phyloP scores from a whole-genome alignment of 441 rosid genomes.

The Euphorbia corollata region DNA sequence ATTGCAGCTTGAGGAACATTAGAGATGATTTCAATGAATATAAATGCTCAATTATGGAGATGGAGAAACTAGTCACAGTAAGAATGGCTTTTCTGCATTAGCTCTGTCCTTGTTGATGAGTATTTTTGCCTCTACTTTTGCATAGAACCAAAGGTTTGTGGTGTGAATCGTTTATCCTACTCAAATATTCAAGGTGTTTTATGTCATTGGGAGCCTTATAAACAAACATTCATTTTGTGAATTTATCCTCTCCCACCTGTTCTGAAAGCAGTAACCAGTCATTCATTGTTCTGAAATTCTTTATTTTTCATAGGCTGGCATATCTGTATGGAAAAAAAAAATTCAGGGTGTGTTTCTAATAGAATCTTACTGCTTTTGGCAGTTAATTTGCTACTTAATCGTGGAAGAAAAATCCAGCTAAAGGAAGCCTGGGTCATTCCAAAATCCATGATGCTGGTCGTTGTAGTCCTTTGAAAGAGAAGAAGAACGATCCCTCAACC shows the following conservation, averaged over 20 bases:
- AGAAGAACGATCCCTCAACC: conserved; percentile 21
- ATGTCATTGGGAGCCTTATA: conserved; percentile 45
- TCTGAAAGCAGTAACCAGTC: no score
- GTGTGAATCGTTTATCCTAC: conserved; percentile 42
- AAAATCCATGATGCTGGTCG: conserved; percentile 9
- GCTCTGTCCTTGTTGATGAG: conserved; percentile 36
- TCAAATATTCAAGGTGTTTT: conserved; percentile 40
- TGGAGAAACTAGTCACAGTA: conserved; percentile 18
- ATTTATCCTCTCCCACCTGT: conserved; percentile 36
- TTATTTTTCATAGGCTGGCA: conserved; percentile 3
- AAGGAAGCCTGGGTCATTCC: conserved; percentile 23
- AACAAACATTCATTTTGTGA: conserved; percentile 46
- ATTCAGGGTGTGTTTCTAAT: conserved; percentile 11
- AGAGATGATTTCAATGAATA: conserved; percentile 17
- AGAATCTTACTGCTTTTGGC: conserved; percentile 20
- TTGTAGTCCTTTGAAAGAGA: conserved; percentile 13
- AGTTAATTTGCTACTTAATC: conserved; percentile 27
- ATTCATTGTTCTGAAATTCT: conserved; percentile 8
- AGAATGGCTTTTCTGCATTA: conserved; percentile 32
- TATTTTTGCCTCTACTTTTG: conserved; percentile 33
- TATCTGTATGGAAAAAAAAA: neutral
- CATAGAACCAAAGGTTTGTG: conserved; percentile 46
- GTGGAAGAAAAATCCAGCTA: conserved; percentile 51
- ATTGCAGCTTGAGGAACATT: neutral
- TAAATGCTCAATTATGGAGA: conserved; percentile 20